Conservation (phyloP, 768 basidiomycete species). For the Tephrocybe rancida region DNA sequence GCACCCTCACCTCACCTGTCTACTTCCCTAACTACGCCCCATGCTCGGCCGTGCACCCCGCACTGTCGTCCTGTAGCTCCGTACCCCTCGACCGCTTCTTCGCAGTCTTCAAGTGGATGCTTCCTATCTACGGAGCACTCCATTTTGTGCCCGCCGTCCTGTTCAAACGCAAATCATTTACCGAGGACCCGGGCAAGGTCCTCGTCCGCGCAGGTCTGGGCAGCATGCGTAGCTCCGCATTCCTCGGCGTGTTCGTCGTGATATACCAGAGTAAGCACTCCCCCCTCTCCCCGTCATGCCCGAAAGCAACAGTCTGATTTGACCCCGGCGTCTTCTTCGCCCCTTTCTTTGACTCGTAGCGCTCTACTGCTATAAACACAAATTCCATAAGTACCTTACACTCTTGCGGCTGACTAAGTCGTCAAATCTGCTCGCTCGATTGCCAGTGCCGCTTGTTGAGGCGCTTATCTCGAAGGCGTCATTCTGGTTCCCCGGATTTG, state of each 20-base stretch:
- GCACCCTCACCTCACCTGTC: conserved; percentile 15
- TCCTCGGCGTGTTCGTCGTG: conserved; percentile 81
- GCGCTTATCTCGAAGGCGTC: conserved; percentile 67
- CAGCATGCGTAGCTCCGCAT: conserved; percentile 82
- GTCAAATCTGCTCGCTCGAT: conserved; percentile 33
- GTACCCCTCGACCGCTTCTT: conserved; percentile 75
- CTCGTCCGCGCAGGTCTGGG: conserved; percentile 67
- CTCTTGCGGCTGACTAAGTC: conserved; percentile 22
- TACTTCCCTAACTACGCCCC: conserved; percentile 59
- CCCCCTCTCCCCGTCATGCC: neutral
- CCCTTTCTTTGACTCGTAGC: conserved; percentile 33
- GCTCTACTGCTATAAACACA: conserved; percentile 67
- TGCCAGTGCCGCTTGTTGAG: conserved; percentile 51
- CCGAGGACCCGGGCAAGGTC: conserved; percentile 66
- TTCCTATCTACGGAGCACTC: conserved; percentile 84
- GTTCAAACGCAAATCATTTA: conserved; percentile 73
- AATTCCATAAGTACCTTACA: conserved; percentile 52
- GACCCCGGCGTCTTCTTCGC: neutral
- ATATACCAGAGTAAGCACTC: conserved; percentile 77
- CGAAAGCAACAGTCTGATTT: too few relatives aligned
- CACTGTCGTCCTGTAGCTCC: conserved; percentile 54
- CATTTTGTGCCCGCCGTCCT: conserved; percentile 88
- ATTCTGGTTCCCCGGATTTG: conserved; percentile 75
- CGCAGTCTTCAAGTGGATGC: conserved; percentile 81
- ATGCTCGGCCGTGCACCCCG: conserved; percentile 82